Conservation (phyloP, 2,329 filamentous ascomycete genomes). For the Chaetomiaceae sp. region DNA sequence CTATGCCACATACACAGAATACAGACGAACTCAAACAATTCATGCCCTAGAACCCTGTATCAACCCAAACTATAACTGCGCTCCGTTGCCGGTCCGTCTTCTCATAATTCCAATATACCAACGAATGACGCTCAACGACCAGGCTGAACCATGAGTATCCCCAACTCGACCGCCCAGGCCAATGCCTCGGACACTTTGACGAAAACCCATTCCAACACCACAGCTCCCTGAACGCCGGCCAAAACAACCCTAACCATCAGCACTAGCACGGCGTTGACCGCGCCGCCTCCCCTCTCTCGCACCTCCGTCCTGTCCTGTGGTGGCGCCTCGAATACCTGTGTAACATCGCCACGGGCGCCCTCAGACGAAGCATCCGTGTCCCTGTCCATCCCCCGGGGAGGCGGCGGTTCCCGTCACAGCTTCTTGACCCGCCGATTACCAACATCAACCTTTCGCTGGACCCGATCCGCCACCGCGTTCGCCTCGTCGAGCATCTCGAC, state of each 20-base stretch:
- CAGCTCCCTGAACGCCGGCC: slow-evolving; percentile 22
- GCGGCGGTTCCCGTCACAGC: slow-evolving; percentile 39
- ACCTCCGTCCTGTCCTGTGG: neutral
- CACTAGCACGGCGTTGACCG: slow-evolving; percentile 21
- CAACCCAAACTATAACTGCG: neutral
- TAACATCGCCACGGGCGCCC: neutral
- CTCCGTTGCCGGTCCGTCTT: neutral
- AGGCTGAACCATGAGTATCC: slow-evolving; percentile 18
- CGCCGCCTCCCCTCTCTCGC: slow-evolving; percentile 16
- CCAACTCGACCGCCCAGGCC: slow-evolving; percentile 9
- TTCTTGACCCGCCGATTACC: slow-evolving; percentile 69
- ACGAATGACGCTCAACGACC: neutral
- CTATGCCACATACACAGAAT: neutral
- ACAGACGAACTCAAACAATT: too few species aligned
- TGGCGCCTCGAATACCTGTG: neutral
- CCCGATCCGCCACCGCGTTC: slow-evolving; percentile 61
- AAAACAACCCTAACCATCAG: slow-evolving; percentile 24
- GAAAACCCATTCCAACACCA: slow-evolving; percentile 24
- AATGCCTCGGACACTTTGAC: slow-evolving; percentile 17
- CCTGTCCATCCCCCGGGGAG: slow-evolving; percentile 8
- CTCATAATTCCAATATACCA: neutral
- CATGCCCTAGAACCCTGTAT: too few species aligned
- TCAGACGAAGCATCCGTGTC: neutral
- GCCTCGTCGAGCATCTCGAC: slow-evolving; percentile 64
- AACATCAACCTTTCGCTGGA: slow-evolving; percentile 65